A percentile compares a stretch with the other conserved stretches of the same genome.
These are phyloP conservation scores for Zhuliangozyma parablackwelliae DNA, from an alignment of 1,139 yeast species.

Conservation along the genomic window DNA sequence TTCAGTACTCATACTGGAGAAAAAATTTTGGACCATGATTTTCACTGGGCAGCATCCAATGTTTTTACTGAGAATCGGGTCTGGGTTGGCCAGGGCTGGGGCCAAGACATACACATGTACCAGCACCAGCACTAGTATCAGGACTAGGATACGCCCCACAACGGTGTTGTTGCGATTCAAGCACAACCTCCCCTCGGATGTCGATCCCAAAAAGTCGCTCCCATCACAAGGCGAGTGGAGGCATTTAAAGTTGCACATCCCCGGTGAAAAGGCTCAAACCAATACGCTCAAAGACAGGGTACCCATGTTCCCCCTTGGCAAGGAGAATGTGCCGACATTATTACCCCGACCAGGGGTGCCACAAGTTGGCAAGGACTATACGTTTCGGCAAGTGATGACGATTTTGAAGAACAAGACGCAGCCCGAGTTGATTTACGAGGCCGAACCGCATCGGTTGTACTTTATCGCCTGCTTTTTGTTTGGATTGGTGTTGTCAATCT, in stretches of 20 bases:
- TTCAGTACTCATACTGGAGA: background rate
- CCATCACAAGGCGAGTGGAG: slow-evolving; percentile 43
- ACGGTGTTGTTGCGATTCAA: background rate
- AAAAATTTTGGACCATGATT: too few relatives aligned
- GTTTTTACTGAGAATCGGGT: too few relatives aligned
- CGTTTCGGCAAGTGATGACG: slow-evolving; percentile 61
- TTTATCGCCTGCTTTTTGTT: slow-evolving; percentile 66
- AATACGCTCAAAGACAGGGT: slow-evolving; percentile 47
- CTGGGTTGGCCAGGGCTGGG: too few relatives aligned
- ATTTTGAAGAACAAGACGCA: slow-evolving; percentile 51
- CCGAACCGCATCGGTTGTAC: slow-evolving; percentile 77
- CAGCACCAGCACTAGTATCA: too few relatives aligned
- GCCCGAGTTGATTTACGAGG: slow-evolving; percentile 77
- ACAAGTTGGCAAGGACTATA: slow-evolving; percentile 51
- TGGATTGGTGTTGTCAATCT: slow-evolving; percentile 63
- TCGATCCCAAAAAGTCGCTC: slow-evolving; percentile 22
- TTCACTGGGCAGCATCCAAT: too few relatives aligned
- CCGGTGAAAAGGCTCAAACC: slow-evolving; percentile 54
- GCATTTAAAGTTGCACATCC: slow-evolving; percentile 48
- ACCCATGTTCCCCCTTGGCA: slow-evolving; percentile 63
- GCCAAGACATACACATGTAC: too few relatives aligned
- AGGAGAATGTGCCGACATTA: slow-evolving; percentile 63
- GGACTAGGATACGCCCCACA: too few relatives aligned
- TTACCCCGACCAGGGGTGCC: slow-evolving; percentile 76
- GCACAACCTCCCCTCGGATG: slow-evolving; percentile 11